Conservation (phyloP, 441 rosid genomes). For the Pelargonium citronellum region DNA sequence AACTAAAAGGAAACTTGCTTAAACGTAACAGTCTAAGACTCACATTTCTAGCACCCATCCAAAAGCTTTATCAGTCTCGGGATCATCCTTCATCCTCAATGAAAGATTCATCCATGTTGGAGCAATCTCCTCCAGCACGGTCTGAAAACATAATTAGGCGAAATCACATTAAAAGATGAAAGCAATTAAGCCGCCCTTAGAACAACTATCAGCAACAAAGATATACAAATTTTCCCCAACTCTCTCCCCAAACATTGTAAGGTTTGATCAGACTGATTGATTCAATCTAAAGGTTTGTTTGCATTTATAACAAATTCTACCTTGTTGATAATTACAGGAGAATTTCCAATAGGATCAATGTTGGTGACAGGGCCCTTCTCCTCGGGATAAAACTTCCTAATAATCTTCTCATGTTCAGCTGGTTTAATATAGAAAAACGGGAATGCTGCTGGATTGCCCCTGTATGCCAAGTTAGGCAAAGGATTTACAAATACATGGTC, state of each 20-base stretch:
- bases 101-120: conserved; percentile 81
- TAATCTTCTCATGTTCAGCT: conserved; percentile 35
- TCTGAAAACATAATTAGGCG: conserved; percentile 34
- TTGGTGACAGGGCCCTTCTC: conserved; percentile 60
- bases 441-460: conserved; percentile 54
- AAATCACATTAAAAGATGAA: conserved; percentile 7
- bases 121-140: conserved; percentile 54
- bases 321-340: conserved; percentile 69
- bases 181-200: too few relatives aligned
- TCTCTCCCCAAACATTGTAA: too few relatives aligned
- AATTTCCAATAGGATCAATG: conserved; percentile 73
- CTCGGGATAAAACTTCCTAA: conserved; percentile 61
- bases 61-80: conserved; percentile 59
- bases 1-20: background rate
- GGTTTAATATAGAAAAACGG: conserved; percentile 79
- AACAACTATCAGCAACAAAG: too few relatives aligned
- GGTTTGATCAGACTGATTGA: too few relatives aligned
- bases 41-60: conserved; percentile 91
- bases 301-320: conserved; percentile 24
- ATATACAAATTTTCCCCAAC: too few relatives aligned
- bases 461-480: conserved; percentile 62
- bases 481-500: conserved; percentile 68
- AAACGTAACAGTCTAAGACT: conserved; percentile 22
- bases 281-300: too few relatives aligned
- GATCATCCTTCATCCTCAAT: conserved; percentile 65